Evolutionary conservation across 2,329 filamentous ascomycete species (phyloP).

Genomic region (Fusarium palustre): DNA sequence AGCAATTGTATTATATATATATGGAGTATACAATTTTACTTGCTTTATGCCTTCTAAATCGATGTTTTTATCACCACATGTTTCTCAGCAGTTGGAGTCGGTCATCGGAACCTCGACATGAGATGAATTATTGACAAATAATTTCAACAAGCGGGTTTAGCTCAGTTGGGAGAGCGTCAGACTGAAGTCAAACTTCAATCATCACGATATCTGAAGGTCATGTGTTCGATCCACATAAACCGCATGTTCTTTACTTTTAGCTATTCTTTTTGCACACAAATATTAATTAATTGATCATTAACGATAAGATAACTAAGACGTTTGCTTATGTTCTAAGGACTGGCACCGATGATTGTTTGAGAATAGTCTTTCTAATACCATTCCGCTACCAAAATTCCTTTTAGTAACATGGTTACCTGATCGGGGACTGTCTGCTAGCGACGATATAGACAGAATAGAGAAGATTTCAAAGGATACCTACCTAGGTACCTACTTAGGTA

Average conservation of each 20-base stretch:
- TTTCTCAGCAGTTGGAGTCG: background rate
- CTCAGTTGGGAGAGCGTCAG: conserved; percentile 49
- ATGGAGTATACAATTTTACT: background rate
- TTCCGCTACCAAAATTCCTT: background rate
- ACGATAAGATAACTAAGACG: background rate
- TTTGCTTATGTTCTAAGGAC: too few relatives aligned
- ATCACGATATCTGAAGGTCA: conserved; percentile 47
- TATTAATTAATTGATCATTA: background rate
- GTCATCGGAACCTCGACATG: background rate
- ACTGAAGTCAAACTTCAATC: conserved; percentile 43
- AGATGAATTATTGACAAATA: rapidly evolving
- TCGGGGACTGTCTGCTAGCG: background rate
- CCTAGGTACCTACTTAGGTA: too few relatives aligned
- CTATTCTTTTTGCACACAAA: background rate
- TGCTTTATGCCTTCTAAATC: background rate
- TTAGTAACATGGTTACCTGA: background rate
- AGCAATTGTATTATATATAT: conserved; percentile 1
- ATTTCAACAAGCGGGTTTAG: conserved; percentile 46
- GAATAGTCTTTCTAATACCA: background rate
- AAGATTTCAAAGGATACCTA: too few relatives aligned
- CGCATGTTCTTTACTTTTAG: conserved; percentile 39
- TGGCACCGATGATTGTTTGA: background rate
- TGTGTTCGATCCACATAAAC: conserved; percentile 50
- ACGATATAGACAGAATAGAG: too few relatives aligned
- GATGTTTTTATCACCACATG: background rate